Evolutionary conservation across 1,284 basidiomycete genomes (phyloP).

Genomic region (Tilletia caries): DNA sequence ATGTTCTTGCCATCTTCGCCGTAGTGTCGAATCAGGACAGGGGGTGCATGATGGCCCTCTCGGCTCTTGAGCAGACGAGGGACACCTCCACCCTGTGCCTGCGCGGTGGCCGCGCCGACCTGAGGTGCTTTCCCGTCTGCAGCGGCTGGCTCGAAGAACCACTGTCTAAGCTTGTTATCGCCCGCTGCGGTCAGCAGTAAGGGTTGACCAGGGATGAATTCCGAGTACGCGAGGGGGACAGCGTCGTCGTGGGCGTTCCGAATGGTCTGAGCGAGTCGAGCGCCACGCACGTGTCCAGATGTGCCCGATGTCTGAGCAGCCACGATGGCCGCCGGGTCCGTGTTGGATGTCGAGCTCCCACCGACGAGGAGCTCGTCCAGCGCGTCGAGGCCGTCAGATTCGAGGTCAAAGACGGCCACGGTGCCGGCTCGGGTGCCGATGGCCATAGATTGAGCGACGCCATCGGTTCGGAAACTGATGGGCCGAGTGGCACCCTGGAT

Average conservation of each 20-base stretch:
- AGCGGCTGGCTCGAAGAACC: conserved; percentile 84
- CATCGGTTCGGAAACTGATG: conserved; percentile 82
- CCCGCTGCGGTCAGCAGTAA: conserved; percentile 39
- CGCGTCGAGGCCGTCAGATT: conserved; percentile 21
- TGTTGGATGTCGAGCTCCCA: not conserved
- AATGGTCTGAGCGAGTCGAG: conserved; percentile 44
- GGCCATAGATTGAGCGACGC: conserved; percentile 53
- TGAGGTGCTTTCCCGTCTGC: conserved; percentile 66
- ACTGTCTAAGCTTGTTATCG: conserved; percentile 65
- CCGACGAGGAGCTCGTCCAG: not conserved
- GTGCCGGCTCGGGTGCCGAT: conserved; percentile 44
- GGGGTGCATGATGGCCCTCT: conserved; percentile 85
- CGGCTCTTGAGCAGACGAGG: conserved; percentile 78
- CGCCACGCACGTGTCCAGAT: not conserved
- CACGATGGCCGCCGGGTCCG: conserved; percentile 5
- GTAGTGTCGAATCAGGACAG: conserved; percentile 88
- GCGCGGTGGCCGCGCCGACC: not conserved
- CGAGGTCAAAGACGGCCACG: conserved; percentile 49
- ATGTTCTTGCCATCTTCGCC: conserved; percentile 94
- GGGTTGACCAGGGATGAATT: conserved; percentile 44
- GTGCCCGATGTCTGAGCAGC: not conserved
- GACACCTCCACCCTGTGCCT: not conserved
- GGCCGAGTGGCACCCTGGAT: conserved; percentile 51
- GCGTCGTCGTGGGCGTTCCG: conserved; percentile 42
- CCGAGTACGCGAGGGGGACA: conserved; percentile 37